Evolutionary conservation across 495 filamentous ascomycete species (phyloP).

Genomic region (Filosporella fistucella): DNA sequence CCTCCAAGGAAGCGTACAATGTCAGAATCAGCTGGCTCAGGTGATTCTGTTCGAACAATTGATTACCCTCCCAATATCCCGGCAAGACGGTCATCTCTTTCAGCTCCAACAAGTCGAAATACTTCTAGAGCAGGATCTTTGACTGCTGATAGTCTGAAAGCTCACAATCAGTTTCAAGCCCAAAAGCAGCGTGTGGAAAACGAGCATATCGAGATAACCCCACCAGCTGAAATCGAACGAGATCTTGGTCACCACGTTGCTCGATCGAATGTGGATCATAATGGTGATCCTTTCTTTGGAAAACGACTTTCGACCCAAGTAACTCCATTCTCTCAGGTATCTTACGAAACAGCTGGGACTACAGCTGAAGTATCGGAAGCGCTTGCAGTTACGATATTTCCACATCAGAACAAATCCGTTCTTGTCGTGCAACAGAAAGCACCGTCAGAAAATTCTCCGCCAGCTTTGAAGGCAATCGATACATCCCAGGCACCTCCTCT

Average conservation of each 20-base stretch:
- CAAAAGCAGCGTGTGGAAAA: slow-evolving; percentile 2
- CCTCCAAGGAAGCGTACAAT: slow-evolving; percentile 12
- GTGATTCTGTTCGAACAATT: slow-evolving; percentile 35
- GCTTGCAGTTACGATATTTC: slow-evolving; percentile 74
- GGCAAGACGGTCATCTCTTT: slow-evolving; percentile 59
- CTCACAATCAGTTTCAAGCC: slow-evolving; percentile 43
- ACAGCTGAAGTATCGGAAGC: slow-evolving; percentile 68
- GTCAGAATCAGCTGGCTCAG: slow-evolving; percentile 22
- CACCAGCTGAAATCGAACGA: slow-evolving; percentile 13
- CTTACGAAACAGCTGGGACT: slow-evolving; percentile 47
- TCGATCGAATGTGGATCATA: slow-evolving; percentile 35
- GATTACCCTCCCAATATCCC: slow-evolving; percentile 59
- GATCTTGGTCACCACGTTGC: slow-evolving; percentile 2
- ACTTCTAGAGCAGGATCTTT: slow-evolving; percentile 56
- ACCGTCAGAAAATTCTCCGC: slow-evolving; percentile 26
- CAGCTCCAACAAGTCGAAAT: slow-evolving; percentile 66
- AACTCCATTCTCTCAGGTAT: slow-evolving; percentile 55
- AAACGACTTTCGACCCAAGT: slow-evolving; percentile 46
- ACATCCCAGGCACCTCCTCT: slow-evolving; percentile 26
- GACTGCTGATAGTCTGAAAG: slow-evolving; percentile 61
- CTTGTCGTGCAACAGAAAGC: slow-evolving; percentile 69
- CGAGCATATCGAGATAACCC: not conserved
- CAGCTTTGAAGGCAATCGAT: slow-evolving; percentile 20
- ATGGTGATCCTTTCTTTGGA: slow-evolving; percentile 51
- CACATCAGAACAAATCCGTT: slow-evolving; percentile 81